phyloP scores from a whole-genome alignment of 2,329 filamentous ascomycete genomes.

The Aaosphaeria pasadenensis region DNA sequence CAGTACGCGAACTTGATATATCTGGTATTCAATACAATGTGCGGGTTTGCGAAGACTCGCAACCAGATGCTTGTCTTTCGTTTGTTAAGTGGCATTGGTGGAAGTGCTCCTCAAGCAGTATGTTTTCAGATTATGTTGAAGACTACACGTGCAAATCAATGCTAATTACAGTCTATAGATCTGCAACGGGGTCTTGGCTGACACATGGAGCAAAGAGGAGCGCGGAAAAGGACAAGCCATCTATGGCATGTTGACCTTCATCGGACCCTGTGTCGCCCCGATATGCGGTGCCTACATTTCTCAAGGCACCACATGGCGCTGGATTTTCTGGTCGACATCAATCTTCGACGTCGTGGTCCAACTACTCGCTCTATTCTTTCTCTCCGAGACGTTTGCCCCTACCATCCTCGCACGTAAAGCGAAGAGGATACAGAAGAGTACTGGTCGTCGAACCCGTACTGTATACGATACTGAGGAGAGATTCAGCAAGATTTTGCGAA shows the following conservation, averaged over 20 bases:
- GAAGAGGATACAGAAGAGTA: conserved; percentile 43
- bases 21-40: conserved; percentile 31
- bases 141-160: not conserved
- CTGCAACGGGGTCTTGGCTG: conserved; percentile 41
- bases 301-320: conserved; percentile 55
- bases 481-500: conserved; percentile 23
- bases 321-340: conserved; percentile 67
- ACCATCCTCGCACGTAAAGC: conserved; percentile 46
- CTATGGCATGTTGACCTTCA: conserved; percentile 60
- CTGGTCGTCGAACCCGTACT: conserved; percentile 36
- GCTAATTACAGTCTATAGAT: conserved; percentile 12
- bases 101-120: conserved; percentile 31
- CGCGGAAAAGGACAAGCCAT: conserved; percentile 60
- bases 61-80: conserved; percentile 33
- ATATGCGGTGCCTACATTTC: conserved; percentile 27
- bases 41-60: conserved; percentile 29
- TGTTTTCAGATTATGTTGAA: conserved; percentile 2
- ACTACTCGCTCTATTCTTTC: conserved; percentile 57
- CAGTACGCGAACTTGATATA: conserved; percentile 34
- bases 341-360: conserved; percentile 61
- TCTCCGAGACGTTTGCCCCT: conserved; percentile 50
- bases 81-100: conserved; percentile 32
- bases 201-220: conserved; percentile 59
- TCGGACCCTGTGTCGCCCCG: conserved; percentile 60
- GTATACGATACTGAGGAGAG: conserved; percentile 34